Percentiles rank a stretch among this genome's conserved stretches.
phyloP scores from a whole-genome alignment of 768 basidiomycete genomes.

The Leccinum arenicola region DNA sequence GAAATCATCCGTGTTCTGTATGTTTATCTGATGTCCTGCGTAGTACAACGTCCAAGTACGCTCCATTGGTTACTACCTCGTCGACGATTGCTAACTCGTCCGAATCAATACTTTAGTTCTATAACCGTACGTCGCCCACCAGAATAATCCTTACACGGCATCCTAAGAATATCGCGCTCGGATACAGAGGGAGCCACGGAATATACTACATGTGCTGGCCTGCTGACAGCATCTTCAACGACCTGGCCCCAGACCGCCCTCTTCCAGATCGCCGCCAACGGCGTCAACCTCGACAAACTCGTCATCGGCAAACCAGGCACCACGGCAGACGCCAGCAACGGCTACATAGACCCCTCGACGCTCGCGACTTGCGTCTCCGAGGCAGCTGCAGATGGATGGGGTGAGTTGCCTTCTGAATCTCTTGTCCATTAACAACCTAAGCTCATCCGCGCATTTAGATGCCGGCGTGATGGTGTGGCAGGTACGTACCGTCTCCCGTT shows the following conservation, averaged over 20 bases:
- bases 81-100: constrained; percentile 2
- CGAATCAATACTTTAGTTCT: constrained; percentile 19
- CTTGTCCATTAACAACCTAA: background rate
- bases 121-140: constrained; percentile 24
- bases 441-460: constrained; percentile 19
- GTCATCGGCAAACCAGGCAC: constrained; percentile 56
- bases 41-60: constrained; percentile 41
- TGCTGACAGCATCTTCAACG: constrained; percentile 56
- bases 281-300: constrained; percentile 47
- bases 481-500: constrained; percentile 20
- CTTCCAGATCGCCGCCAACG: constrained; percentile 50
- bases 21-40: background rate
- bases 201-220: constrained; percentile 60
- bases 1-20: background rate
- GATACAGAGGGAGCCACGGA: constrained; percentile 55
- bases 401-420: constrained; percentile 36
- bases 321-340: constrained; percentile 40
- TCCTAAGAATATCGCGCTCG: background rate
- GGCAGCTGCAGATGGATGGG: constrained; percentile 66
- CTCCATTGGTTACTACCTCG: background rate
- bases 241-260: constrained; percentile 60
- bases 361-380: constrained; percentile 58
- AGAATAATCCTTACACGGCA: background rate
- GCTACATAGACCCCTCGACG: constrained; percentile 57
- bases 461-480: constrained; percentile 44